Evolutionary conservation across 352 stramenopile species (phyloP).

Genomic region (Pythium phragmitis): DNA sequence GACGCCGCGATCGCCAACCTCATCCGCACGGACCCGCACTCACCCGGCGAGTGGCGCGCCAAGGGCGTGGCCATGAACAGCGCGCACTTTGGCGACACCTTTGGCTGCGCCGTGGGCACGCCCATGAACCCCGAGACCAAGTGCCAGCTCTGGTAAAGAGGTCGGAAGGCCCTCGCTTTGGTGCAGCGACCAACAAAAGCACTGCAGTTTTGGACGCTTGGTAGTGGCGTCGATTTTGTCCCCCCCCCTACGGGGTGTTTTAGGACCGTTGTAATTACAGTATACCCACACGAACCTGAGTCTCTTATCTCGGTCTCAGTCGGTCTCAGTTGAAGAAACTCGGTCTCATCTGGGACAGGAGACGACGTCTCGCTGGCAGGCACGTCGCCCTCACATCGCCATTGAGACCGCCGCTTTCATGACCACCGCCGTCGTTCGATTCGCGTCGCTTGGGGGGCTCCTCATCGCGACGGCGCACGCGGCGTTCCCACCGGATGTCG

Average conservation of each 20-base stretch:
- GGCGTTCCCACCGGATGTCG: constrained; percentile 20
- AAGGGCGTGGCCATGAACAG: constrained; percentile 34
- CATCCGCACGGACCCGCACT: constrained; percentile 50
- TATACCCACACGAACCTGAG: too few species aligned
- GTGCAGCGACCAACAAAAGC: background rate
- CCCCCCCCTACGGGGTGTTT: too few species aligned
- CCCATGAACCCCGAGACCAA: constrained; percentile 29
- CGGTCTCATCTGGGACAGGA: background rate
- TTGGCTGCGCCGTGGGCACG: constrained; percentile 15
- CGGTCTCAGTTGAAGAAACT: too few species aligned
- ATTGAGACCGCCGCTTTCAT: background rate
- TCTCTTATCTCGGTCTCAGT: too few species aligned
- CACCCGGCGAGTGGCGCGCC: constrained; percentile 36
- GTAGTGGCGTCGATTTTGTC: too few species aligned
- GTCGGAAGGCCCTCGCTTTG: background rate
- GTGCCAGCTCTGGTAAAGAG: constrained; percentile 31
- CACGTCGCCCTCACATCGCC: too few species aligned
- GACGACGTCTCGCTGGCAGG: background rate
- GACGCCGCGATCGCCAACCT: constrained; percentile 40
- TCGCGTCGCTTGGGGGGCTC: background rate
- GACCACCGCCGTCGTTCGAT: background rate
- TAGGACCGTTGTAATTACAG: too few species aligned
- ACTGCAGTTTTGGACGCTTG: background rate
- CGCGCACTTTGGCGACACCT: constrained; percentile 23
- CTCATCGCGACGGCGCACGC: background rate